phyloP scores from a whole-genome alignment of 345 rosid species.

The Boechera divaricarpa region DNA sequence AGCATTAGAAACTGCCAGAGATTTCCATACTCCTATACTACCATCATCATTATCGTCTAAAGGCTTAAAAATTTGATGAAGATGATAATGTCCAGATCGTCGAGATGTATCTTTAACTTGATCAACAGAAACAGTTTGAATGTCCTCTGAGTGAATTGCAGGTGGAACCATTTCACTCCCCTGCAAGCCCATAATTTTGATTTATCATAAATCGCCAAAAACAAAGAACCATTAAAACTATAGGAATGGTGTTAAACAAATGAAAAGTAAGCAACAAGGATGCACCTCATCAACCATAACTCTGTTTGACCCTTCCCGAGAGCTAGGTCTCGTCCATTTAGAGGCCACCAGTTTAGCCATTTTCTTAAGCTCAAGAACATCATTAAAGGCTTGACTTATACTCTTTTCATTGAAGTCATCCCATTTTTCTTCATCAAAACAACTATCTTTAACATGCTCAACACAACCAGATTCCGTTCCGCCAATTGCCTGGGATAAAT shows the following conservation, averaged over 20 bases:
- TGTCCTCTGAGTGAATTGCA: conserved; percentile 43
- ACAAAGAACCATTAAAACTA: conserved; percentile 19
- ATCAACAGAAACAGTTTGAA: conserved; percentile 46
- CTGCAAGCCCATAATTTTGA: conserved; percentile 37
- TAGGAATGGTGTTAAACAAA: conserved; percentile 20
- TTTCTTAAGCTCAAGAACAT: conserved; percentile 69
- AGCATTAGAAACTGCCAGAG: conserved; percentile 92
- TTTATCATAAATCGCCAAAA: conserved; percentile 22
- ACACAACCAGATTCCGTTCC: conserved; percentile 32
- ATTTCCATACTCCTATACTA: conserved; percentile 56
- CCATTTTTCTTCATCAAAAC: conserved; percentile 65
- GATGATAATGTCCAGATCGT: conserved; percentile 54
- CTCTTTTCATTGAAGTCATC: conserved; percentile 73
- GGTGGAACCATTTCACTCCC: conserved; percentile 55
- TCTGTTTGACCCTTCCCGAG: conserved; percentile 61
- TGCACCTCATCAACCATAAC: conserved; percentile 53
- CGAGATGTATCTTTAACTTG: conserved; percentile 50
- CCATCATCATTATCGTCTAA: conserved; percentile 56
- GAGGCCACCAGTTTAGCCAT: conserved; percentile 65
- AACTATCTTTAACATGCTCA: conserved; percentile 46
- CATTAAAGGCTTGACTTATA: conserved; percentile 66
- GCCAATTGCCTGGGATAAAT: conserved; percentile 11
- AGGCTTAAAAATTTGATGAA: conserved; percentile 63
- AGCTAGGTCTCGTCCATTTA: conserved; percentile 49
- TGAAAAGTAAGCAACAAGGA: conserved; percentile 32